Percentiles rank a stretch among this genome's conserved stretches.
phyloP scores from a whole-genome alignment of 305 asterid species.

The Withania somnifera region DNA sequence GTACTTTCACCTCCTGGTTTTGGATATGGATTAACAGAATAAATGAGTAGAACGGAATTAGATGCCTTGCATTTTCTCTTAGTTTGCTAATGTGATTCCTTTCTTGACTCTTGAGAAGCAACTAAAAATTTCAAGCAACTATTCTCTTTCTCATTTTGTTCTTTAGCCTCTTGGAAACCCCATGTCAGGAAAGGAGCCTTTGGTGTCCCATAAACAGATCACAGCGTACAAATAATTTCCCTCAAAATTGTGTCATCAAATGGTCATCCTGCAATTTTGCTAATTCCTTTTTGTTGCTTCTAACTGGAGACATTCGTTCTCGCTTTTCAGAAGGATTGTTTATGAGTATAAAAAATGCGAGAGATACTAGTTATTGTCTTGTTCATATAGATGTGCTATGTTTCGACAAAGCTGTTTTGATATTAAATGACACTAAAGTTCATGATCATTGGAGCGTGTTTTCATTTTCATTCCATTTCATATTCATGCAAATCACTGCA shows the following conservation, averaged over 20 bases:
- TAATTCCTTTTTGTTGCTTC: neutral
- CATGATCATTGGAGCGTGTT: neutral
- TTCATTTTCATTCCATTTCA: neutral
- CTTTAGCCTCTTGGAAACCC: neutral
- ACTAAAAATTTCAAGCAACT: neutral
- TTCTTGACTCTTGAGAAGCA: neutral
- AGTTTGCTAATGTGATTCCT: neutral
- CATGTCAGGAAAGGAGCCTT: neutral
- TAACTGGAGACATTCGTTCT: neutral
- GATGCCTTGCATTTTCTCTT: neutral
- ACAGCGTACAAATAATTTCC: neutral
- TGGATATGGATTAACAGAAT: neutral
- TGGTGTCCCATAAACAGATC: neutral
- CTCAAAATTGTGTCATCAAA: neutral
- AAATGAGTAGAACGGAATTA: neutral
- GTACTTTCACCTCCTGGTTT: neutral
- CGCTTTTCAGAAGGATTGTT: neutral
- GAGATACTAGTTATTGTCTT: neutral
- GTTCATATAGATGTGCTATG: neutral
- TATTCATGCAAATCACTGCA: neutral
- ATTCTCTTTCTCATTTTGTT: neutral
- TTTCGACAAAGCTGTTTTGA: neutral
- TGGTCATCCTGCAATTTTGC: neutral
- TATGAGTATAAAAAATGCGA: neutral
- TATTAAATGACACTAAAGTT: neutral